A percentile compares a stretch with the other conserved stretches of the same genome.
phyloP scores from a whole-genome alignment of 805 yeast genomes.

The Scheffersomyces stipitis region DNA sequence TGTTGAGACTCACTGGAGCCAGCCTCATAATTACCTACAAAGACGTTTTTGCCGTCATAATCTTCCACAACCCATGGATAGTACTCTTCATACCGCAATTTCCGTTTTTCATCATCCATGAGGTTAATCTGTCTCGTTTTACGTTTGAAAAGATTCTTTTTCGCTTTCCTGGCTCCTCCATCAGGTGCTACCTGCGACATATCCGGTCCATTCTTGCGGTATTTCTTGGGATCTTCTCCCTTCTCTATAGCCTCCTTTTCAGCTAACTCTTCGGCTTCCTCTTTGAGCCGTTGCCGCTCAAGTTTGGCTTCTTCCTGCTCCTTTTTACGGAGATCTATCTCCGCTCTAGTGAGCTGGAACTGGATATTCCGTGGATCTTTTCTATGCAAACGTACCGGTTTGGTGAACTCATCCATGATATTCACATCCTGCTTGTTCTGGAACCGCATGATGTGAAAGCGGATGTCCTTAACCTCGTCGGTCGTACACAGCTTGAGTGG shows the following conservation, averaged over 20 bases:
- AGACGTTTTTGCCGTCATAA: constrained; percentile 89
- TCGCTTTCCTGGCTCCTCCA: constrained; percentile 77
- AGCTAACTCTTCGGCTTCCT: constrained; percentile 16
- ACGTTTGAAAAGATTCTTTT: constrained; percentile 59
- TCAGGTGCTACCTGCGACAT: constrained; percentile 85
- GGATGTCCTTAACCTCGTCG: constrained; percentile 68
- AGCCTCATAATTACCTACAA: constrained; percentile 96
- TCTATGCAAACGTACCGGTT: constrained; percentile 85
- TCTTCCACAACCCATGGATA: constrained; percentile 99
- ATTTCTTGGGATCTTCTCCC: constrained; percentile 10
- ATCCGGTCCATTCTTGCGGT: constrained; percentile 35
- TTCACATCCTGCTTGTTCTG: constrained; percentile 72
- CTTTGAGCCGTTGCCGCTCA: constrained; percentile 15
- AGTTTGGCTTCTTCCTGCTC: constrained; percentile 28
- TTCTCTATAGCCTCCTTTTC: constrained; percentile 13
- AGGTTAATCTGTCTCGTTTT: constrained; percentile 83
- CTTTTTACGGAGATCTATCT: constrained; percentile 57
- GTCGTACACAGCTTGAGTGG: constrained; percentile 70
- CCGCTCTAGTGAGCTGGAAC: constrained; percentile 77
- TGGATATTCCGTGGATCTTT: constrained; percentile 92
- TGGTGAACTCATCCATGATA: constrained; percentile 66
- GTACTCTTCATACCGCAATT: constrained; percentile 89
- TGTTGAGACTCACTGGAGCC: constrained; percentile 76
- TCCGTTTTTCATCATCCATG: constrained; percentile 79
- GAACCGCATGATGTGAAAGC: constrained; percentile 81